Percentiles rank a stretch among this genome's conserved stretches.
phyloP scores from a whole-genome alignment of 23 red algal genomes.

The Rhodosorus marinus region DNA sequence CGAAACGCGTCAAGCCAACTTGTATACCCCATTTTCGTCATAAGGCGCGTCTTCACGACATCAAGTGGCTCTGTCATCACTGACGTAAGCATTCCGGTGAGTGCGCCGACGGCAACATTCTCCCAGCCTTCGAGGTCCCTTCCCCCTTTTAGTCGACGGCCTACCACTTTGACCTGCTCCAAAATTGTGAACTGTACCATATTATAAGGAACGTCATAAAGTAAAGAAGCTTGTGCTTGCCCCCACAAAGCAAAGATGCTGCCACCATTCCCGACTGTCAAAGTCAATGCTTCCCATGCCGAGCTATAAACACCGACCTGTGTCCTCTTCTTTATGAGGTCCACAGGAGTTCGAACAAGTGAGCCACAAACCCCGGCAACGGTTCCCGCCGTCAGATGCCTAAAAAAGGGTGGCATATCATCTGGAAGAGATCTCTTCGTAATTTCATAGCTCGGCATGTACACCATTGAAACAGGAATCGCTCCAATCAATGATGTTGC shows the following conservation, averaged over 20 bases:
- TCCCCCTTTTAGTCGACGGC: not conserved
- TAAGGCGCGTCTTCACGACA: conserved; percentile 45
- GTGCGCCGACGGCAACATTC: conserved; percentile 31
- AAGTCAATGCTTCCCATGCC: conserved; percentile 6
- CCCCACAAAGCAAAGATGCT: conserved; percentile 12
- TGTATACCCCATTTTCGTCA: conserved; percentile 24
- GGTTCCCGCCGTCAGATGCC: conserved; percentile 10
- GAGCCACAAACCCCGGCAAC: conserved; percentile 41
- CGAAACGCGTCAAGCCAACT: conserved; percentile 24
- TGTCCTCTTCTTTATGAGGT: conserved; percentile 49
- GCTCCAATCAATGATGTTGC: conserved; percentile 25
- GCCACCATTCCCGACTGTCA: not conserved
- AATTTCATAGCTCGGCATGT: not conserved
- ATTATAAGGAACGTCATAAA: conserved; percentile 50
- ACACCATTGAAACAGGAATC: conserved; percentile 29
- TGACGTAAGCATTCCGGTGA: conserved; percentile 47
- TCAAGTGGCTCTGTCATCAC: conserved; percentile 56
- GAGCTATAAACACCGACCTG: conserved; percentile 38
- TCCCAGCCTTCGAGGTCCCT: not conserved
- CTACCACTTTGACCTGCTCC: conserved; percentile 30
- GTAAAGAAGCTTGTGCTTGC: conserved; percentile 24
- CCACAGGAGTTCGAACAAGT: conserved; percentile 36
- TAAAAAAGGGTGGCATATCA: not conserved
- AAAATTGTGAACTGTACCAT: conserved; percentile 44
- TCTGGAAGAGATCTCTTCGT: not conserved